phyloP scores from a whole-genome alignment of 257 asterid genomes.

The Galeopsis tetrahit region DNA sequence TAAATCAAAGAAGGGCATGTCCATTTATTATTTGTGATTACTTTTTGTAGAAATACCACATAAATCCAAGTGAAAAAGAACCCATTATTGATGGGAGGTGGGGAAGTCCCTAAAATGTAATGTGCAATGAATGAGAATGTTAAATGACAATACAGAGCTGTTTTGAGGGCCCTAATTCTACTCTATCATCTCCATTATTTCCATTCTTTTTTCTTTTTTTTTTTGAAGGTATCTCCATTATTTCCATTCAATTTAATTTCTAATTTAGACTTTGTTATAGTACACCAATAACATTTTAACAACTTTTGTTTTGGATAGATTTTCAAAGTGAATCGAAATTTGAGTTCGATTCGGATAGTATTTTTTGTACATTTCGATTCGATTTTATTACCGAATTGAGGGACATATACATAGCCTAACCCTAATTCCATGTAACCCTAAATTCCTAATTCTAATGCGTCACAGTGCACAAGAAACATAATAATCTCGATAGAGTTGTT shows the following conservation, averaged over 20 bases:
- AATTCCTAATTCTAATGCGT: too few species aligned
- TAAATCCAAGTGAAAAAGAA: constrained; percentile 37
- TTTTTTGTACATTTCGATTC: too few species aligned
- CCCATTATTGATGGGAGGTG: constrained; percentile 52
- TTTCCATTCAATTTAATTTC: neutral
- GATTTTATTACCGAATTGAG: too few species aligned
- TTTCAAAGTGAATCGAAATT: too few species aligned
- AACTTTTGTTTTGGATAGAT: neutral
- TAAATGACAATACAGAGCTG: constrained; percentile 47
- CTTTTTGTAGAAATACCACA: constrained; percentile 11
- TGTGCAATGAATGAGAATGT: constrained; percentile 49
- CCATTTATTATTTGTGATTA: neutral
- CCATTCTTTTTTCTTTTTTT: too few species aligned
- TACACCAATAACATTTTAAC: neutral
- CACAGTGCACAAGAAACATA: too few species aligned
- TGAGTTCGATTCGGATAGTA: too few species aligned
- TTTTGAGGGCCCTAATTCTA: constrained; percentile 43
- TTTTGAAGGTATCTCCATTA: neutral
- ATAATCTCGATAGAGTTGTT: too few species aligned
- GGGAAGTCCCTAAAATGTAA: constrained; percentile 40
- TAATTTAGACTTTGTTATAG: neutral
- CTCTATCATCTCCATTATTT: neutral
- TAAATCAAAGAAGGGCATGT: constrained; percentile 2
- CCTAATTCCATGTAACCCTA: too few species aligned
- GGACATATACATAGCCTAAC: too few species aligned